phyloP scores from a whole-genome alignment of 1,139 yeast genomes.

The Lodderomyces oxycetoniae region DNA sequence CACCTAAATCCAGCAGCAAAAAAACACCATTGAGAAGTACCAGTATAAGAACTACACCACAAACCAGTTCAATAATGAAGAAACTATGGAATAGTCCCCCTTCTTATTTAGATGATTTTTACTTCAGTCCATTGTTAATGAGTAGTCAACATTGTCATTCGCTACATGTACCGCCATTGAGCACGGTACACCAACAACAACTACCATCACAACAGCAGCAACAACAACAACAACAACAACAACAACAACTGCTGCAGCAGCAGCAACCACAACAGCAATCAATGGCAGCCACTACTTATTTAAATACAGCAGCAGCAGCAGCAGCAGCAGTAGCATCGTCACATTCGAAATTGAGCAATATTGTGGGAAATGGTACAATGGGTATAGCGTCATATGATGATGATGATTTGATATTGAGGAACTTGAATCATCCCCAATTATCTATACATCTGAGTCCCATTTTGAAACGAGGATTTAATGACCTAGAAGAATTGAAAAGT shows the following conservation, averaged over 20 bases:
- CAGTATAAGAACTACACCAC: conserved; percentile 33
- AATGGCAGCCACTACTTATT: neutral
- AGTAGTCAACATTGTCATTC: conserved; percentile 13
- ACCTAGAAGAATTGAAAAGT: neutral
- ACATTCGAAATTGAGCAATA: conserved; percentile 8
- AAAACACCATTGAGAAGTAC: conserved; percentile 36
- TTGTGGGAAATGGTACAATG: conserved; percentile 13
- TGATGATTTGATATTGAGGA: conserved; percentile 51
- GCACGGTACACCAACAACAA: conserved; percentile 19
- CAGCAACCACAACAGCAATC: neutral
- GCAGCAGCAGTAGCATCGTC: conserved; percentile 3
- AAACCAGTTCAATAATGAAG: conserved; percentile 39
- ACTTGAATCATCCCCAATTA: conserved; percentile 24
- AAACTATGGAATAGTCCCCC: conserved; percentile 62
- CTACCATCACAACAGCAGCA: neutral
- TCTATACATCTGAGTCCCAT: conserved; percentile 12
- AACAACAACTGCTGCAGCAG: too few species aligned
- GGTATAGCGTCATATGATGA: conserved; percentile 43
- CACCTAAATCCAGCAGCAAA: conserved; percentile 29
- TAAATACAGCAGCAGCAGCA: conserved; percentile 1
- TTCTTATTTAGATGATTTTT: conserved; percentile 61
- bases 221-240: neutral
- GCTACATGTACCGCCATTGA: neutral
- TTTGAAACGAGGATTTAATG: conserved; percentile 4
- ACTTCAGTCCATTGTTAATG: conserved; percentile 53